Evolutionary conservation across 768 basidiomycete genomes (phyloP).

Genomic region (Tylopilus sp.): DNA sequence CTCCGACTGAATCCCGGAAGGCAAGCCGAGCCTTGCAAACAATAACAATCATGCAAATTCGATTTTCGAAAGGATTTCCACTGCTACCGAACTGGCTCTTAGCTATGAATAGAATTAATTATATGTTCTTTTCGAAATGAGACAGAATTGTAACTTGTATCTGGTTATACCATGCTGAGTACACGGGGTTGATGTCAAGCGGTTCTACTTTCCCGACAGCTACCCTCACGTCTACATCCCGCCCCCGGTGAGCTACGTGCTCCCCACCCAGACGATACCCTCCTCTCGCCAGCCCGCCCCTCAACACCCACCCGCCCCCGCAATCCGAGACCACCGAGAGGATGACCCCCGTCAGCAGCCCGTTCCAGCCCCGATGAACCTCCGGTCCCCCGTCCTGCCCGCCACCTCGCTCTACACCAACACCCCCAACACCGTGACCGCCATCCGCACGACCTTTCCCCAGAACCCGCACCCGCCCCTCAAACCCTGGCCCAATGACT

Average conservation of each 20-base stretch:
- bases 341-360: slow-evolving; percentile 9
- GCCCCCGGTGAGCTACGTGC: slow-evolving; percentile 26
- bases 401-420: slow-evolving; percentile 21
- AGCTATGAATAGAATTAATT: too few species aligned
- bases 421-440: slow-evolving; percentile 21
- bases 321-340: slow-evolving; percentile 17
- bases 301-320: slow-evolving; percentile 10
- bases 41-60: neutral
- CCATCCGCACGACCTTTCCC: slow-evolving; percentile 35
- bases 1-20: neutral
- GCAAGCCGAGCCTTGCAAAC: neutral
- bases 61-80: neutral
- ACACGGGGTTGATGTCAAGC: too few species aligned
- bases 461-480: slow-evolving; percentile 61
- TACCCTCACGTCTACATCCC: too few species aligned
- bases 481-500: slow-evolving; percentile 77
- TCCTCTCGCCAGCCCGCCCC: slow-evolving; percentile 18
- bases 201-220: too few species aligned
- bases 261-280: slow-evolving; percentile 28
- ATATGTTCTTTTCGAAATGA: too few species aligned
- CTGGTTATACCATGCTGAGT: too few species aligned
- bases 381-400: slow-evolving; percentile 20
- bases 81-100: neutral
- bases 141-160: too few species aligned
- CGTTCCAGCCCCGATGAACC: slow-evolving; percentile 14